Percentiles rank a stretch among this genome's conserved stretches.
These are phyloP conservation scores for Paraurostyla sp. DNA, from an alignment of 73 alveolate species.

Conservation along the genomic window DNA sequence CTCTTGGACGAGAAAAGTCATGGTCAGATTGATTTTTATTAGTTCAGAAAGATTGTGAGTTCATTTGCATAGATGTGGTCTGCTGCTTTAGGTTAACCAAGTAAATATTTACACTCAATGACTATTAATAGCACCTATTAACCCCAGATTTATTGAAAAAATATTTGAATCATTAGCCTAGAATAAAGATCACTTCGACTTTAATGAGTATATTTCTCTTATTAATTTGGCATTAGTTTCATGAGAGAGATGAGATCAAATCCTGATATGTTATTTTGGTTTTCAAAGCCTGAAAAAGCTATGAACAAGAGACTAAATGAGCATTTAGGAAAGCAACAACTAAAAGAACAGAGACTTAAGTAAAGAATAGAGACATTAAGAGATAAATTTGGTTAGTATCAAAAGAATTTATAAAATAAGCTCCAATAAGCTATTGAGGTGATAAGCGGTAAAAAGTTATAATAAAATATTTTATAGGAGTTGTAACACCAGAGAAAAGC, in stretches of 20 bases:
- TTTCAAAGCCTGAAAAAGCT: slow-evolving; percentile 70
- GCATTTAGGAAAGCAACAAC: slow-evolving; percentile 25
- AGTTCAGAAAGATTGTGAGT: slow-evolving; percentile 65
- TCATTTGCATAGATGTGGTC: slow-evolving; percentile 75
- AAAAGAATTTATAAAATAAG: neutral
- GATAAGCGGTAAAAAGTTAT: neutral
- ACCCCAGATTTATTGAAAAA: slow-evolving; percentile 54
- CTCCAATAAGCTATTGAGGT: slow-evolving; percentile 26
- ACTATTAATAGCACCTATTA: slow-evolving; percentile 52
- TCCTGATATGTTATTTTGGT: slow-evolving; percentile 80
- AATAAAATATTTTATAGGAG: neutral
- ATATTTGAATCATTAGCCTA: slow-evolving; percentile 46
- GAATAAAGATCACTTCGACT: slow-evolving; percentile 57
- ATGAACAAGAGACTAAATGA: slow-evolving; percentile 71
- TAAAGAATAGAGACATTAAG: slow-evolving; percentile 32
- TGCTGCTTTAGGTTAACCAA: slow-evolving; percentile 73
- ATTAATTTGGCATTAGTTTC: slow-evolving; percentile 3
- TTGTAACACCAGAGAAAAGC: slow-evolving; percentile 51
- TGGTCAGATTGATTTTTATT: slow-evolving; percentile 57
- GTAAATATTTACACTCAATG: slow-evolving; percentile 15
- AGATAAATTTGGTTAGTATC: slow-evolving; percentile 1
- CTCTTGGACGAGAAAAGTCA: slow-evolving; percentile 60
- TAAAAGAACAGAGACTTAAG: slow-evolving; percentile 17
- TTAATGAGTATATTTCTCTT: slow-evolving; percentile 42
- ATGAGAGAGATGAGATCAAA: slow-evolving; percentile 55